phyloP scores from a whole-genome alignment of 1,284 basidiomycete genomes.

The Malassezia yamatoensis region DNA sequence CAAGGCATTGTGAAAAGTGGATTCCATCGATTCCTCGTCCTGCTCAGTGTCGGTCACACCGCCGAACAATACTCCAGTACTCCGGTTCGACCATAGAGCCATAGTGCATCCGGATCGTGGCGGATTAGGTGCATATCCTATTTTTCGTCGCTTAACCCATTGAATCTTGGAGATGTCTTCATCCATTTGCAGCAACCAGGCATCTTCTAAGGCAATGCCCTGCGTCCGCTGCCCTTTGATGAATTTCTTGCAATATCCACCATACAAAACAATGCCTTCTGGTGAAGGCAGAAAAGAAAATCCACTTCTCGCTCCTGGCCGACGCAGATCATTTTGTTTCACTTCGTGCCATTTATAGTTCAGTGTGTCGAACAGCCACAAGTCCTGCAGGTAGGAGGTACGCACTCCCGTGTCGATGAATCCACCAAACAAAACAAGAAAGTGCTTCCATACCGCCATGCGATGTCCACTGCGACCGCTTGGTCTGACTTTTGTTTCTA shows the following conservation, averaged over 20 bases:
- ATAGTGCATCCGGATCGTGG: slow-evolving; percentile 66
- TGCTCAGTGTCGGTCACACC: slow-evolving; percentile 83
- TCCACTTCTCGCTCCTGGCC: slow-evolving; percentile 50
- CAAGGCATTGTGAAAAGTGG: slow-evolving; percentile 39
- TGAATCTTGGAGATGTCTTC: slow-evolving; percentile 50
- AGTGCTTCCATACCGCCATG: slow-evolving; percentile 85
- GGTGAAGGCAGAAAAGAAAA: slow-evolving; percentile 73
- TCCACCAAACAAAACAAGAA: slow-evolving; percentile 69
- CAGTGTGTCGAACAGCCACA: slow-evolving; percentile 78
- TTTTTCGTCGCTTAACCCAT: slow-evolving; percentile 77
- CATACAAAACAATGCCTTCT: slow-evolving; percentile 74
- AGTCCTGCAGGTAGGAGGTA: slow-evolving; percentile 70
- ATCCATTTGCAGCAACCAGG: slow-evolving; percentile 68
- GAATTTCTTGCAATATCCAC: slow-evolving; percentile 88
- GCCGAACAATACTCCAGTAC: slow-evolving; percentile 73
- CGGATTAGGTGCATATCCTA: slow-evolving; percentile 55
- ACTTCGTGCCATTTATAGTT: slow-evolving; percentile 80
- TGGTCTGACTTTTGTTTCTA: slow-evolving; percentile 74
- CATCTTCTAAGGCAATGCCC: slow-evolving; percentile 79
- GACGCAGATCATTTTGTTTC: slow-evolving; percentile 50
- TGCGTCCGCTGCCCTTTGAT: slow-evolving; percentile 71
- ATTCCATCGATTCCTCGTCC: slow-evolving; percentile 70
- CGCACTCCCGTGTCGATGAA: slow-evolving; percentile 67
- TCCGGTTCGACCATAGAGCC: slow-evolving; percentile 60
- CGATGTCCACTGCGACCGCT: slow-evolving; percentile 69